These are phyloP conservation scores for Hypoxylon sp. DNA, from an alignment of 2,329 filamentous ascomycete genomes.

Conservation along the genomic window DNA sequence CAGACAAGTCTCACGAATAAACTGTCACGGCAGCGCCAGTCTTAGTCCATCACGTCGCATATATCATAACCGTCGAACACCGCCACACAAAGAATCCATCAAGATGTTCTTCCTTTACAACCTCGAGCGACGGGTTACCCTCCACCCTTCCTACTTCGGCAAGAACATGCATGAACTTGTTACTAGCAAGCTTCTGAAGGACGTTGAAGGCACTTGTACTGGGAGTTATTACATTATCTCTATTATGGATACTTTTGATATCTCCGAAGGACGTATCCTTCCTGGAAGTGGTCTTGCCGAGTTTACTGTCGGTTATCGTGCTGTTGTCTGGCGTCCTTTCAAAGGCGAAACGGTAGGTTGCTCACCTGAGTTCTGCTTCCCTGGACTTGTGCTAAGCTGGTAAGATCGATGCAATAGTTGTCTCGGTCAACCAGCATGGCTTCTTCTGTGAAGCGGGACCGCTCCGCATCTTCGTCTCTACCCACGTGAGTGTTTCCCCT, in stretches of 20 bases:
- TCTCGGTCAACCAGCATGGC: slow-evolving; percentile 89
- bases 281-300: slow-evolving; percentile 93
- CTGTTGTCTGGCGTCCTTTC: slow-evolving; percentile 98
- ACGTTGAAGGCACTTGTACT: slow-evolving; percentile 95
- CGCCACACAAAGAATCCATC: slow-evolving; percentile 33
- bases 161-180: slow-evolving; percentile 94
- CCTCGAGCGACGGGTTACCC: slow-evolving; percentile 92
- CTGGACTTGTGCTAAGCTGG: slow-evolving; percentile 46
- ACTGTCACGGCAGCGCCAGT: not conserved
- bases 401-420: slow-evolving; percentile 93
- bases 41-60: not conserved
- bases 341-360: slow-evolving; percentile 92
- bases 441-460: slow-evolving; percentile 91
- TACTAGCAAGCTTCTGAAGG: slow-evolving; percentile 87
- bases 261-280: slow-evolving; percentile 92
- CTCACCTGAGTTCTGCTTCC: slow-evolving; percentile 29
- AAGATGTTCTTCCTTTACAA: slow-evolving; percentile 99
- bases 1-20: slow-evolving; percentile 4
- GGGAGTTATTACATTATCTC: slow-evolving; percentile 98
- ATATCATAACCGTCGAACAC: not conserved
- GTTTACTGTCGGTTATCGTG: slow-evolving; percentile 94
- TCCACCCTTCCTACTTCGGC: slow-evolving; percentile 98
- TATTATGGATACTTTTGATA: slow-evolving; percentile 96
- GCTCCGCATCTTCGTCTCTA: slow-evolving; percentile 83
- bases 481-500: slow-evolving; percentile 71